Percentiles rank a stretch among this genome's conserved stretches.
phyloP scores from a whole-genome alignment of 2,329 filamentous ascomycete genomes.

The Escovopsis weberi region DNA sequence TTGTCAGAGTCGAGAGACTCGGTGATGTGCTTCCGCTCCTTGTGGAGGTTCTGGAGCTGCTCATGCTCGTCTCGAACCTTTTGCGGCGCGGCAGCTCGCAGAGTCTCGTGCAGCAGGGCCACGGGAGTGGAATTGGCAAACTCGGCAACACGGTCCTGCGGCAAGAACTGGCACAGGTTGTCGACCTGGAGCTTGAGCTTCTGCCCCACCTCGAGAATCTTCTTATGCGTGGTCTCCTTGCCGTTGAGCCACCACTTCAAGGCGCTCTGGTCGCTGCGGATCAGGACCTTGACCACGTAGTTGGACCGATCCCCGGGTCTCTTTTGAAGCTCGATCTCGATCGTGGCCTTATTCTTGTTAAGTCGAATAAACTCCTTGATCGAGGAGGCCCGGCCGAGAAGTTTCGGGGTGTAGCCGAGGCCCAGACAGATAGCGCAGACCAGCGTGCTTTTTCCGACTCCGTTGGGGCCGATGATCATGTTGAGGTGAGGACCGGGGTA shows the following conservation, averaged over 20 bases:
- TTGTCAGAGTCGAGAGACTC: conserved; percentile 41
- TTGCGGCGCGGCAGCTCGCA: conserved; percentile 71
- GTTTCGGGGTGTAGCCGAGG: conserved; percentile 66
- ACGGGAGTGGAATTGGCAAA: conserved; percentile 75
- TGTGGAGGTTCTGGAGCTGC: conserved; percentile 55
- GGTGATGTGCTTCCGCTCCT: conserved; percentile 49
- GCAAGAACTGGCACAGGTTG: conserved; percentile 93
- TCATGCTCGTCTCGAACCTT: conserved; percentile 71
- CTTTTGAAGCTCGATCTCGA: conserved; percentile 81
- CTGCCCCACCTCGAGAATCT: conserved; percentile 51
- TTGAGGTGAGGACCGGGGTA: conserved; percentile 84
- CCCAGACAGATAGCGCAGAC: conserved; percentile 95
- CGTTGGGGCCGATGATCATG: conserved; percentile 98
- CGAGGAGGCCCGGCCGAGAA: conserved; percentile 74
- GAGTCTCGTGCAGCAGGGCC: conserved; percentile 70
- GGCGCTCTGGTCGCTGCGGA: conserved; percentile 70
- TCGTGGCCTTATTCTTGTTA: conserved; percentile 58
- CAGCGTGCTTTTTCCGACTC: conserved; percentile 91
- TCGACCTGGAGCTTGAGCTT: conserved; percentile 85
- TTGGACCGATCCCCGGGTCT: conserved; percentile 47
- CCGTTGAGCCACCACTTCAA: conserved; percentile 68
- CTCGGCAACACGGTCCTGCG: conserved; percentile 89
- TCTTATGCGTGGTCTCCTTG: conserved; percentile 43
- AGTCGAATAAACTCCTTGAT: conserved; percentile 90
- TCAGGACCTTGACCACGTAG: conserved; percentile 58